phyloP scores from a whole-genome alignment of 176 grass and related monocot genomes.

The Raddia distichophylla region DNA sequence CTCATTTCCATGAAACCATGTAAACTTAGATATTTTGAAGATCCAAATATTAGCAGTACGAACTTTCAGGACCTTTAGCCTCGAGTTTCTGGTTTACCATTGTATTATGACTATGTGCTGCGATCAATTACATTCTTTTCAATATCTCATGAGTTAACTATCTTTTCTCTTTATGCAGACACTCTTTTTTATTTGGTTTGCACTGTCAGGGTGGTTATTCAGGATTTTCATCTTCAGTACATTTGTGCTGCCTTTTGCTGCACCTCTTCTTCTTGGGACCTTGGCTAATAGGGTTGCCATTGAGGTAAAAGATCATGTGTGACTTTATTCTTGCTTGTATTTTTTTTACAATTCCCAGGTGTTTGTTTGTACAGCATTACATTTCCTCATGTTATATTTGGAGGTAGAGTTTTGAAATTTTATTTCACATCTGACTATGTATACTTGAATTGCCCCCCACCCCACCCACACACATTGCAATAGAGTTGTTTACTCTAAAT shows the following conservation, averaged over 20 bases:
- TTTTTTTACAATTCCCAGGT: not conserved
- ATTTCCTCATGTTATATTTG: not conserved
- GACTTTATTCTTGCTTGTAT: slow-evolving; percentile 18
- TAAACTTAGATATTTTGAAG: not conserved
- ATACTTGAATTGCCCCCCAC: not conserved
- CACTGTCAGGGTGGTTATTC: slow-evolving; percentile 90
- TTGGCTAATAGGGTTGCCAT: slow-evolving; percentile 87
- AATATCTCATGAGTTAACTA: not conserved
- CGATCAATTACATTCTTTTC: not conserved
- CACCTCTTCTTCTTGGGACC: slow-evolving; percentile 81
- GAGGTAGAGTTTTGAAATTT: not conserved
- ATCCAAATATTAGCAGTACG: not conserved
- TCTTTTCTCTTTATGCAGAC: slow-evolving; percentile 58
- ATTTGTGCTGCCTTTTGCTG: slow-evolving; percentile 80
- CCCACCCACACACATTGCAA: not conserved
- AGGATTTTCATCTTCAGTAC: slow-evolving; percentile 84
- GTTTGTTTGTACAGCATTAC: slow-evolving; percentile 1
- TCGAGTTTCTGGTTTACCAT: not conserved
- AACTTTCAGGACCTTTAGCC: not conserved
- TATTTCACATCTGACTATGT: not conserved
- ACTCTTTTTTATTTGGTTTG: slow-evolving; percentile 80
- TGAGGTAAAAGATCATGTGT: slow-evolving; percentile 49
- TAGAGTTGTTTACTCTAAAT: not conserved
- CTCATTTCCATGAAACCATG: not conserved
- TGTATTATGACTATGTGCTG: not conserved